Conservation (phyloP, 495 filamentous ascomycete species). For the Thozetella sp. region DNA sequence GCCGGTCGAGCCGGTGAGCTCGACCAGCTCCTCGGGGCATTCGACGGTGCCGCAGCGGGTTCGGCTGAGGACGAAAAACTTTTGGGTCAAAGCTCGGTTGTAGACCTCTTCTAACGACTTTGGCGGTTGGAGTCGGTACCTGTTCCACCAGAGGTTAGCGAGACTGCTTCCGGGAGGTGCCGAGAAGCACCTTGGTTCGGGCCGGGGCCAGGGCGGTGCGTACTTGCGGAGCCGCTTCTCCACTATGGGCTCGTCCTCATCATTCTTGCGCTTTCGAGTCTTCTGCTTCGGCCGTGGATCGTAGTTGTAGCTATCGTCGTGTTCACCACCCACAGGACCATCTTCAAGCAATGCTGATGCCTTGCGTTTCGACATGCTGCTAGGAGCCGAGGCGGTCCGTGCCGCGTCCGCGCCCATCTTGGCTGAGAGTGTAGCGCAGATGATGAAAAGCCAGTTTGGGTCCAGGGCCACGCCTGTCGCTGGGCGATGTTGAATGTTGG, state of each 20-base stretch:
- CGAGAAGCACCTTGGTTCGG: neutral
- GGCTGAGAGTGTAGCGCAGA: too few relatives aligned
- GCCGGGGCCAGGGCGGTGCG: neutral
- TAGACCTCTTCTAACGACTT: conserved; percentile 33
- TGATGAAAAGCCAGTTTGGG: too few relatives aligned
- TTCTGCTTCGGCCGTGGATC: neutral
- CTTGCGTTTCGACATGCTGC: neutral
- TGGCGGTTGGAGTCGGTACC: conserved; percentile 35
- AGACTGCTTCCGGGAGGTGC: neutral
- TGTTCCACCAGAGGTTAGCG: conserved; percentile 5
- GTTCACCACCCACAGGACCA: neutral
- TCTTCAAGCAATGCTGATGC: neutral
- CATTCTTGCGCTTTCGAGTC: neutral
- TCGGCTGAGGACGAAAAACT: conserved; percentile 42
- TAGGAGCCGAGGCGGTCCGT: neutral
- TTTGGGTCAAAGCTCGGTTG: conserved; percentile 38
- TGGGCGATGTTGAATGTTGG: too few relatives aligned
- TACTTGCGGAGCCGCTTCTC: conserved; percentile 23
- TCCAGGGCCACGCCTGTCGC: too few relatives aligned
- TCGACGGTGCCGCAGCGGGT: conserved; percentile 21
- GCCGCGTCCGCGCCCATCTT: too few relatives aligned
- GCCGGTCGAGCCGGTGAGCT: conserved; percentile 74
- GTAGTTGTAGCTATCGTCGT: neutral
- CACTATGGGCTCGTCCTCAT: neutral
- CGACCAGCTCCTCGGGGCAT: conserved; percentile 50